phyloP scores from a whole-genome alignment of 2,329 filamentous ascomycete species.

The Phyllosticta citriasiana region DNA sequence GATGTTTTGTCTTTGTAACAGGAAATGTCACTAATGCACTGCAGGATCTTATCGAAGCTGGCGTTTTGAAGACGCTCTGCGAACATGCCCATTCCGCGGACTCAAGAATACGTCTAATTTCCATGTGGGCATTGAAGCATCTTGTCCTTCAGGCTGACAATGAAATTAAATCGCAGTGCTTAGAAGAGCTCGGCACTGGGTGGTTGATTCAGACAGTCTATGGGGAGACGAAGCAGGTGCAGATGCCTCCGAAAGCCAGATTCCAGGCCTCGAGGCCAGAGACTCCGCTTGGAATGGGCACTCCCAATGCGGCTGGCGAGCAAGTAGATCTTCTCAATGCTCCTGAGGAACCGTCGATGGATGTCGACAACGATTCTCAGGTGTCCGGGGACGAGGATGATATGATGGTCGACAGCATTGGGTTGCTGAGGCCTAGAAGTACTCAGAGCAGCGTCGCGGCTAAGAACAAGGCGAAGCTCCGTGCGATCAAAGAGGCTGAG shows the following conservation, averaged over 20 bases:
- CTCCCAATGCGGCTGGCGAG: constrained; percentile 50
- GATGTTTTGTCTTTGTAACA: constrained; percentile 13
- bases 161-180: constrained; percentile 63
- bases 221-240: constrained; percentile 19
- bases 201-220: constrained; percentile 76
- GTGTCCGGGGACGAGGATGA: constrained; percentile 29
- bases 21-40: constrained; percentile 12
- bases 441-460: constrained; percentile 26
- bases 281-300: constrained; percentile 40
- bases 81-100: constrained; percentile 75
- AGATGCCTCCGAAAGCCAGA: constrained; percentile 27
- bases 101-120: constrained; percentile 69
- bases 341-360: constrained; percentile 31
- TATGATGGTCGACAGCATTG: constrained; percentile 36
- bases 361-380: constrained; percentile 28
- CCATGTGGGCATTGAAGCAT: constrained; percentile 90
- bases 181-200: constrained; percentile 65
- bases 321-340: constrained; percentile 51
- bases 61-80: constrained; percentile 68
- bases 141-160: constrained; percentile 64
- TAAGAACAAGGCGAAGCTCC: constrained; percentile 30
- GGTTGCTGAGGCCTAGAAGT: constrained; percentile 16
- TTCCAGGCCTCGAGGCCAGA: constrained; percentile 14
- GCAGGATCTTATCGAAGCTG: constrained; percentile 61
- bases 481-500: constrained; percentile 51